phyloP scores from a whole-genome alignment of 306 rosid genomes.

The Cyamopsis tetragonoloba region DNA sequence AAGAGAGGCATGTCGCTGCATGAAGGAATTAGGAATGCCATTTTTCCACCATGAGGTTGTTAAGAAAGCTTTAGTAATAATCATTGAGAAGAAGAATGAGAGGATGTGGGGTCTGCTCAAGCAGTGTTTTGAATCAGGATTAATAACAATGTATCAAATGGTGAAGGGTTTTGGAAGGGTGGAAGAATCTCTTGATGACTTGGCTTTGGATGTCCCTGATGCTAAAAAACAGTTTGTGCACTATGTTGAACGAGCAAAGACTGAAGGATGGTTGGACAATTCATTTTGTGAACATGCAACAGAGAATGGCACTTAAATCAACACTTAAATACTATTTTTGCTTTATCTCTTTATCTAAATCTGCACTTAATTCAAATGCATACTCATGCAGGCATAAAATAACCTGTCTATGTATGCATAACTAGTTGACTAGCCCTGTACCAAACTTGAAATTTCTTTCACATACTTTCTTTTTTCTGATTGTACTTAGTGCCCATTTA shows the following conservation, averaged over 20 bases:
- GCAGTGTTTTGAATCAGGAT: conserved; percentile 57
- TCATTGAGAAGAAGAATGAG: conserved; percentile 63
- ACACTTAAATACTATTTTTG: not conserved
- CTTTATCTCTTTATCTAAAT: not conserved
- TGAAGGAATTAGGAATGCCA: conserved; percentile 73
- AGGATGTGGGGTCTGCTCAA: conserved; percentile 60
- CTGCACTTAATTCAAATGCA: not conserved
- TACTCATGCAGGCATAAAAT: conserved; percentile 1
- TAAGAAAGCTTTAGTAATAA: conserved; percentile 47
- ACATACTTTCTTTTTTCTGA: not conserved
- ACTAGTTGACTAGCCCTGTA: not conserved
- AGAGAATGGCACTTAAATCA: conserved; percentile 36
- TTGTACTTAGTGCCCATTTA: not conserved
- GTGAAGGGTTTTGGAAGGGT: conserved; percentile 59
- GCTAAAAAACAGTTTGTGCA: conserved; percentile 45
- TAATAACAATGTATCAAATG: conserved; percentile 68
- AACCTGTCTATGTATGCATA: not conserved
- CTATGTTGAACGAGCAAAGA: conserved; percentile 51
- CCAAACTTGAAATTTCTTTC: not conserved
- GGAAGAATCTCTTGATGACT: conserved; percentile 65
- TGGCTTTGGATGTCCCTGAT: conserved; percentile 76
- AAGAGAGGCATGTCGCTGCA: conserved; percentile 59
- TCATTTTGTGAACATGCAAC: conserved; percentile 39
- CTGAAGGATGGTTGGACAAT: conserved; percentile 60
- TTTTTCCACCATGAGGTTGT: conserved; percentile 76